Base-by-base conservation (phyloP, 1,284 basidiomycete genomes). In the Ganoderma lucidum region DNA sequence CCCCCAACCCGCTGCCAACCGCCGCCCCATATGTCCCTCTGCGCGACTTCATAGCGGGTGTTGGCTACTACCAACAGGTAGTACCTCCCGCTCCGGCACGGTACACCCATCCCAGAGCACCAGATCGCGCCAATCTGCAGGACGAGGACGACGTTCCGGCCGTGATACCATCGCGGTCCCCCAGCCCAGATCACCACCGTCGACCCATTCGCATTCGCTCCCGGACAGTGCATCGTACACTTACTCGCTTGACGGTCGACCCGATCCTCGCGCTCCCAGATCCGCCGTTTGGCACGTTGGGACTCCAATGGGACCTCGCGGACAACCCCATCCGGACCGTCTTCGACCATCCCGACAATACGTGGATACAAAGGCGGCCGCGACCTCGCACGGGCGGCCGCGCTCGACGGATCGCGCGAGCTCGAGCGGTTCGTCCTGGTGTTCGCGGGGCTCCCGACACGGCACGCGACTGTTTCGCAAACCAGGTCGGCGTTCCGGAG, bases 391-490 rank as follows among this genome's bases (percentile, higher is more conserved):
- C 35, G 45, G 6, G 37, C 35, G 2, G 45, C 64, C 0, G 30
- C 41, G 44, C 37, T 23, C 28, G 19, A 15, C 28, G 58, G 58
- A 23, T 44, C n/a, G 17, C 41, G 58, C 10, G 35, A 32, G n/a
- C 61, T 68, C 28, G 44, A 35, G 12, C 62, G 66, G 6, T 17
- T 71, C 37, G 45, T 62, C 17, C 70, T 70, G 63, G 41, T 70
- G 45, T 44, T 70, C 61, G n/a, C 19, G n/a, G 15, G 12, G 17
- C 42, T 66, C 14, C 64, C 70, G 48, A n/a, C n/a, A 35, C 35
- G 35, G 35, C 35, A 35, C 35, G 35, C 35, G 35, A 35, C 35
- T 35, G 35, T 35, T 35, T 35, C 35, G 35, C 35, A n/a, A 35
- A 35, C 35, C 35, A 35, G 6, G 35, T 35, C 35, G 3, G 6